Conservation (phyloP, 2,329 filamentous ascomycete species). For the Fusarium mangiferae region DNA sequence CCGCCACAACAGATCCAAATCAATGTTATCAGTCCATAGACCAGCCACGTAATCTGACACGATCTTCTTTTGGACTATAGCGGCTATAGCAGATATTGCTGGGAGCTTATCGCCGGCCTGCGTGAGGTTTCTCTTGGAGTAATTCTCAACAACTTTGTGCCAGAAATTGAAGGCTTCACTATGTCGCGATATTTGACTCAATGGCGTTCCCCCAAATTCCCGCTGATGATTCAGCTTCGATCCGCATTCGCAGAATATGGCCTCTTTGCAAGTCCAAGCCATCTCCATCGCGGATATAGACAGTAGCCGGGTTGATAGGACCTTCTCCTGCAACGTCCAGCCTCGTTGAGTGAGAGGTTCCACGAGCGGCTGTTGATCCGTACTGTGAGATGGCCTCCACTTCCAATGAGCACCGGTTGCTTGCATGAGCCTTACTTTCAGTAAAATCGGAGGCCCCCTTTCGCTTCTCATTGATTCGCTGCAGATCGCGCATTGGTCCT, state of each 20-base stretch:
- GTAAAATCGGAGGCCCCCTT: background rate
- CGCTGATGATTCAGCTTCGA: constrained; percentile 39
- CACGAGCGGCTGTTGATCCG: constrained; percentile 8
- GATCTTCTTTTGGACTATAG: constrained; percentile 32
- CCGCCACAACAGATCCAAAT: constrained; percentile 39
- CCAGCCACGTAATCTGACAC: constrained; percentile 44
- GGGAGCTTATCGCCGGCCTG: constrained; percentile 42
- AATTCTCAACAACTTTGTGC: constrained; percentile 45
- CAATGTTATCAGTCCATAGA: constrained; percentile 43
- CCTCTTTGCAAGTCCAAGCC: constrained; percentile 31
- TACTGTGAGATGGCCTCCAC: constrained; percentile 4
- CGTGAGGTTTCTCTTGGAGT: constrained; percentile 39
- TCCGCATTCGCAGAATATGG: constrained; percentile 40
- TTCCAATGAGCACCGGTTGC: constrained; percentile 31
- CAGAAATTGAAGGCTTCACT: constrained; percentile 42
- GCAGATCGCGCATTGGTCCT: background rate
- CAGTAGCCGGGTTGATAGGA: constrained; percentile 25
- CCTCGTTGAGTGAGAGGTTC: constrained; percentile 28
- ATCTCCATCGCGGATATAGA: constrained; percentile 28
- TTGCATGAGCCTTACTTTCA: constrained; percentile 24
- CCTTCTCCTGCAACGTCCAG: constrained; percentile 36
- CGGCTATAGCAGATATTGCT: constrained; percentile 46
- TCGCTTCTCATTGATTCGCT: background rate
- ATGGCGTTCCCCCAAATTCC: constrained; percentile 32
- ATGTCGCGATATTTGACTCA: constrained; percentile 20